These are phyloP conservation scores for Ilyonectria destructans DNA, from an alignment of 2,329 filamentous ascomycete genomes.

Conservation along the genomic window DNA sequence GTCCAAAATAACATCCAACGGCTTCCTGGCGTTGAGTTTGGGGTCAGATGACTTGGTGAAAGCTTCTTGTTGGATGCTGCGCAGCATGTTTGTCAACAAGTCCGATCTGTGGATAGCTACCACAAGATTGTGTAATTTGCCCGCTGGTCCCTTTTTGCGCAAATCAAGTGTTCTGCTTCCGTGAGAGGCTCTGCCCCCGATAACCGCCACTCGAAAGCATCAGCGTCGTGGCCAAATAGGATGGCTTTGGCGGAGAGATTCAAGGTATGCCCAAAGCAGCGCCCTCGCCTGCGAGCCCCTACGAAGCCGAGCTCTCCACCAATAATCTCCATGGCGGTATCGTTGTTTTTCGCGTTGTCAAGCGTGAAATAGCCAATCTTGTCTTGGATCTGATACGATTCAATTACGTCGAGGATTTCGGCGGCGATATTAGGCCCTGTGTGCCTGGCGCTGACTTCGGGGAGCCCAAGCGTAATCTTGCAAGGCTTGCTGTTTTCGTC, in stretches of 20 bases:
- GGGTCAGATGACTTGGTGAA: constrained; percentile 19
- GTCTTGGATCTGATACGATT: too few species aligned
- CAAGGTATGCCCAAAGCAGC: constrained; percentile 23
- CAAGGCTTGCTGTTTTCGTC: not conserved
- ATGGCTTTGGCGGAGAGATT: constrained; percentile 35
- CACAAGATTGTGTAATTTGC: constrained; percentile 36
- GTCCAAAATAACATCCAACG: constrained; percentile 32
- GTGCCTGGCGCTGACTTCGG: constrained; percentile 25
- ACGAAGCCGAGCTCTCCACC: too few species aligned
- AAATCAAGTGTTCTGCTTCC: constrained; percentile 20
- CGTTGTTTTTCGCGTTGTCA: too few species aligned
- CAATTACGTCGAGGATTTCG: constrained; percentile 22
- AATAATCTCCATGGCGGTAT: too few species aligned
- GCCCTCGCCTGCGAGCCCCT: too few species aligned
- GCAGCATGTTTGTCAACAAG: constrained; percentile 24
- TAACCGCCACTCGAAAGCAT: constrained; percentile 27
- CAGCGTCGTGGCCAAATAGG: constrained; percentile 34
- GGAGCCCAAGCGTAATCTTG: constrained; percentile 39
- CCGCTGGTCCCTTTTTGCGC: constrained; percentile 30
- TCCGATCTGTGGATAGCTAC: constrained; percentile 32
- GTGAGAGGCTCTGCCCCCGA: constrained; percentile 2
- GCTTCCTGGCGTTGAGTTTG: constrained; percentile 17
- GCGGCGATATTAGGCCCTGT: constrained; percentile 28
- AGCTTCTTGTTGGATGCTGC: constrained; percentile 12
- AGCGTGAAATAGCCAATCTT: too few species aligned